Percentiles rank a stretch among this genome's conserved stretches.
phyloP scores from a whole-genome alignment of 148 eudicot genomes.

The Rheum nobile region DNA sequence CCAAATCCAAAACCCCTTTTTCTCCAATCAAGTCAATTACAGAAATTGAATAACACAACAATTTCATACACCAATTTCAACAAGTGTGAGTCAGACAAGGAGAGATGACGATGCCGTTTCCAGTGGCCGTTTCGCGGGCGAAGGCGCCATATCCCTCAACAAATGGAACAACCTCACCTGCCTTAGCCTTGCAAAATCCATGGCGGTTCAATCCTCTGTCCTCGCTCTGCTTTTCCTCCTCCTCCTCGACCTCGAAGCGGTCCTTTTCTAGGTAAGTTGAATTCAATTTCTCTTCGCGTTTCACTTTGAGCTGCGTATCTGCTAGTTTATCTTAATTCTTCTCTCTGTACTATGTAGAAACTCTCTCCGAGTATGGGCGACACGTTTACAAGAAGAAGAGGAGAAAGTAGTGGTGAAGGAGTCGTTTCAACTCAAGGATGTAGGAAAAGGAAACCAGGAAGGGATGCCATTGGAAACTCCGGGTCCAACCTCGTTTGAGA shows the following conservation, averaged over 20 bases:
- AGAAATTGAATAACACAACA: not conserved
- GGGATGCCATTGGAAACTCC: slow-evolving; percentile 24
- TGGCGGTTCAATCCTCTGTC: slow-evolving; percentile 14
- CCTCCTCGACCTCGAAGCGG: slow-evolving; percentile 2
- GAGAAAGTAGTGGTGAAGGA: slow-evolving; percentile 65
- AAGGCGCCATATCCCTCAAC: slow-evolving; percentile 12
- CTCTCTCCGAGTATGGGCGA: slow-evolving; percentile 39
- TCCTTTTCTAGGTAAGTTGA: slow-evolving; percentile 22
- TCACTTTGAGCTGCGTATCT: not conserved
- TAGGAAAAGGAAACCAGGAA: slow-evolving; percentile 17
- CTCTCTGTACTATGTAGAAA: slow-evolving; percentile 13
- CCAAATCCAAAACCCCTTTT: not conserved
- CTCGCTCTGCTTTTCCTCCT: slow-evolving; percentile 8
- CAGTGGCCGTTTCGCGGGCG: not conserved
- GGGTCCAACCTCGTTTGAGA: slow-evolving; percentile 33
- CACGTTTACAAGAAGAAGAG: slow-evolving; percentile 62
- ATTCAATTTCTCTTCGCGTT: not conserved
- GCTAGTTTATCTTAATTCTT: not conserved
- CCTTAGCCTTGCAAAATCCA: slow-evolving; percentile 13
- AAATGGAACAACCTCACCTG: slow-evolving; percentile 12
- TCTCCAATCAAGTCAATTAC: not conserved
- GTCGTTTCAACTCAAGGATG: slow-evolving; percentile 42
- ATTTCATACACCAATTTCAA: not conserved
- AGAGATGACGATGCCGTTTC: slow-evolving; percentile 29
- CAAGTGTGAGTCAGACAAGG: not conserved